Evolutionary conservation across 805 yeast genomes (phyloP), one percentile per base, ranked within the genome.

Genomic region (Isabelozyma pseudorhagii): DNA sequence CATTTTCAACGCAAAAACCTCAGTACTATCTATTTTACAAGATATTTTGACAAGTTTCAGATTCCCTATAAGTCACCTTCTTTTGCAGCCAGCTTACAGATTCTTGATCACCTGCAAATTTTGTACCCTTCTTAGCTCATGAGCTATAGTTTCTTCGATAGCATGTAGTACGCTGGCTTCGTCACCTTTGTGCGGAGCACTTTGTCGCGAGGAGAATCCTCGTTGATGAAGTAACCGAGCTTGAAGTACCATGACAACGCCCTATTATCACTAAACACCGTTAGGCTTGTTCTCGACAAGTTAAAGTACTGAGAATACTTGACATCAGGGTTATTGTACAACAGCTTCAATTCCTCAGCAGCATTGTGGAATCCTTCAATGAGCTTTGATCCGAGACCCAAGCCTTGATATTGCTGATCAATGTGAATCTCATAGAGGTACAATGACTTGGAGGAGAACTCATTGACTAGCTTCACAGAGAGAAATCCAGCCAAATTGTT

Each of bases 401-500:
- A 38, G 1, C 65, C 63, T 44, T 80, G 79, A 49, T 53, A 68
- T 9, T 44, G 13, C 1, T 69, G 67, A 1, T 49, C 29, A 0
- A 83, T 61, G 48, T 83, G 88, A 38, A 83, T 77, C 57, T 83
- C 88, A 54, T 80, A 83, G 8, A 83, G 64, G 54, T 82, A 83
- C 8, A 83, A 49, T 13, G 75, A 76, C 45, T 68, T 61, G 4
- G 55, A 53, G 8, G 62, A 73, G 28, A 67, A 65, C 45, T 79
- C 82, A 8, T 53, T 34, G 0, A 79, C 74, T n/a, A 77, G 47
- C 53, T 72, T 71, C 47, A 80, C 59, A 1, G 85, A 79, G 10
- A 80, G 41, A 52, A 82, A 81, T 0, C 75, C 82, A 1, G 64
- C 59, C 1, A 74, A 38, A 6, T 54, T 40, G 8, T 28, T 40